phyloP scores from a whole-genome alignment of 106 monocot genomes.

The Narthecium ossifragum region DNA sequence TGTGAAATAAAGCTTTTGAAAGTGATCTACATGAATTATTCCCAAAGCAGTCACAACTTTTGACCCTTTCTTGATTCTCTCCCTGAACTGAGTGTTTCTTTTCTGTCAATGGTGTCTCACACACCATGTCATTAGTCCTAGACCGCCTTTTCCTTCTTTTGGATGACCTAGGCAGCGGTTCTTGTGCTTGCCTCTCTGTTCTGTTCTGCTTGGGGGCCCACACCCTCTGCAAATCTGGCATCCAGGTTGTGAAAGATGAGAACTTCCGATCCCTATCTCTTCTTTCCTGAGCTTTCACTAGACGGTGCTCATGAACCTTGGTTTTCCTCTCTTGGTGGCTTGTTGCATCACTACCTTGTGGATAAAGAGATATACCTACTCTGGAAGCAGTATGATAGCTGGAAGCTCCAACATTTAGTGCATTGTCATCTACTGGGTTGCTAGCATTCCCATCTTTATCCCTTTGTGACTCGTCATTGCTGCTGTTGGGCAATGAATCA shows the following conservation, averaged over 20 bases:
- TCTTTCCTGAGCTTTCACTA: slow-evolving; percentile 50
- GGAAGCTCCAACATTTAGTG: slow-evolving; percentile 1
- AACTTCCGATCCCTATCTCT: slow-evolving; percentile 62
- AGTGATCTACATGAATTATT: slow-evolving; percentile 16
- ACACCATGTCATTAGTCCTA: slow-evolving; percentile 40
- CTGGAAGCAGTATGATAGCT: not conserved
- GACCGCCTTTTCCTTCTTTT: slow-evolving; percentile 31
- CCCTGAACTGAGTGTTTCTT: not conserved
- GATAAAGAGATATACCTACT: not conserved
- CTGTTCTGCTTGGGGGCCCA: slow-evolving; percentile 66
- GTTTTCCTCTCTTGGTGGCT: not conserved
- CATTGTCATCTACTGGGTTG: not conserved
- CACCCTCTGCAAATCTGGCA: slow-evolving; percentile 66
- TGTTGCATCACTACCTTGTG: not conserved
- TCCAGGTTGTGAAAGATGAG: slow-evolving; percentile 66
- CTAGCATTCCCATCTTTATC: slow-evolving; percentile 5
- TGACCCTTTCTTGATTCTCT: not conserved
- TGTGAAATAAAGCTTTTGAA: slow-evolving; percentile 39
- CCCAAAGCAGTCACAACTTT: not conserved
- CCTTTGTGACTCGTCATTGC: slow-evolving; percentile 22
- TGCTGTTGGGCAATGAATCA: slow-evolving; percentile 37
- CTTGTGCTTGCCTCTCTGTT: slow-evolving; percentile 8
- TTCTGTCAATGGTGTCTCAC: slow-evolving; percentile 62
- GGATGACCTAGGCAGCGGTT: slow-evolving; percentile 7
- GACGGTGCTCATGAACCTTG: slow-evolving; percentile 10